These are phyloP conservation scores for Globisporangium spinosum DNA, from an alignment of 352 stramenopile species.

Conservation along the genomic window DNA sequence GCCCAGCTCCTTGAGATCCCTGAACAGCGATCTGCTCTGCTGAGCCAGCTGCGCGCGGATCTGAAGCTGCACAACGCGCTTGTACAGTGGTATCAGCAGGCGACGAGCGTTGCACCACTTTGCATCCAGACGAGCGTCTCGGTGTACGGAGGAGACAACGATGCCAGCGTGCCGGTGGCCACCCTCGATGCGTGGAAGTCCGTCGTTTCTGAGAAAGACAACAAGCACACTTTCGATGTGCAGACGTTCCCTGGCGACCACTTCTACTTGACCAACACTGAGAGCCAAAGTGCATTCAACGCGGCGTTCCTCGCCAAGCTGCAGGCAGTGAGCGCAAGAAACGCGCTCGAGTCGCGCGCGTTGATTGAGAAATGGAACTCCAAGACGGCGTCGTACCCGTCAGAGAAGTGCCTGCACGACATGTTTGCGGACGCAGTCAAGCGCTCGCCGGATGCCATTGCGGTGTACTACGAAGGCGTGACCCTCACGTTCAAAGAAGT, in stretches of 20 bases:
- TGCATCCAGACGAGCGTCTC: slow-evolving; percentile 27
- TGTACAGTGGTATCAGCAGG: slow-evolving; percentile 33
- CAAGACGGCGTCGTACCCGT: slow-evolving; percentile 51
- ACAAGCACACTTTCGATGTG: slow-evolving; percentile 26
- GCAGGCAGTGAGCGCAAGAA: slow-evolving; percentile 28
- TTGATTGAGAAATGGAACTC: slow-evolving; percentile 51
- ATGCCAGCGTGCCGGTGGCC: slow-evolving; percentile 32
- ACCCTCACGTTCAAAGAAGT: slow-evolving; percentile 68
- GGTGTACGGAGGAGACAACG: slow-evolving; percentile 49
- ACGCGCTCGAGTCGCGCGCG: slow-evolving; percentile 40
- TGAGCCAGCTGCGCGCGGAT: slow-evolving; percentile 37
- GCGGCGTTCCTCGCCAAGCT: slow-evolving; percentile 36
- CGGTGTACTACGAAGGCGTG: slow-evolving; percentile 67
- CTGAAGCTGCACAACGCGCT: slow-evolving; percentile 53
- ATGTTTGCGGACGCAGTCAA: slow-evolving; percentile 71
- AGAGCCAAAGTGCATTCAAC: slow-evolving; percentile 32
- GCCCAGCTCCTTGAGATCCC: slow-evolving; percentile 46
- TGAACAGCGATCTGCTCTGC: slow-evolving; percentile 30
- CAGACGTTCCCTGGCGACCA: slow-evolving; percentile 54
- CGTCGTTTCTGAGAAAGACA: slow-evolving; percentile 17
- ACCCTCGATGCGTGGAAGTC: slow-evolving; percentile 38
- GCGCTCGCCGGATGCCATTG: slow-evolving; percentile 56
- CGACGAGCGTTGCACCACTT: slow-evolving; percentile 7
- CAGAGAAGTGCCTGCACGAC: slow-evolving; percentile 75
- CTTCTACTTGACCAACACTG: slow-evolving; percentile 50